These are phyloP conservation scores for Gaillardinia entomophila DNA, from an alignment of 805 yeast genomes.

Conservation along the genomic window DNA sequence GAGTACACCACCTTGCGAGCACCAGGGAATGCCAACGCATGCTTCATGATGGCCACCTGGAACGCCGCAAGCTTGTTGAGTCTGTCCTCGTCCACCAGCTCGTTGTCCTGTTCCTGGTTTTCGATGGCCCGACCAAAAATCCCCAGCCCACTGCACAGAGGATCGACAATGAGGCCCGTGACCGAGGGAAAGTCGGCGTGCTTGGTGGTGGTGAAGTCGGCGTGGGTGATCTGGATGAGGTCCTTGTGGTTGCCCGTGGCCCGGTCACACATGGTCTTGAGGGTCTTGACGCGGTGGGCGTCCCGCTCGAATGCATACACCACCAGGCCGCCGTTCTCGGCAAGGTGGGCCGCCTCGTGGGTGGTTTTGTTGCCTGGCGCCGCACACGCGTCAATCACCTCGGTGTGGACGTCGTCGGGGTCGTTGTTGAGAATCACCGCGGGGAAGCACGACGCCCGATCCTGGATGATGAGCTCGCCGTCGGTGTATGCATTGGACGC, in stretches of 20 bases:
- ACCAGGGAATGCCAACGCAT: conserved; percentile 76
- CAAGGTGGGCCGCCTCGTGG: conserved; percentile 69
- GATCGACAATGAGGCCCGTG: conserved; percentile 85
- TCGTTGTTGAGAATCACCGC: conserved; percentile 62
- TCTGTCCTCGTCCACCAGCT: conserved; percentile 48
- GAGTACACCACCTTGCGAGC: conserved; percentile 83
- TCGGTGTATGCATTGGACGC: conserved; percentile 59
- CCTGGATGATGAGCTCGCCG: conserved; percentile 88
- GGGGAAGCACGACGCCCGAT: conserved; percentile 95
- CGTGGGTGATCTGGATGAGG: conserved; percentile 45
- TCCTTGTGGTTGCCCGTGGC: conserved; percentile 43
- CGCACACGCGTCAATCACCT: conserved; percentile 87
- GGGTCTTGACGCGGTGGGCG: conserved; percentile 57
- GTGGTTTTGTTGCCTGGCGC: conserved; percentile 99
- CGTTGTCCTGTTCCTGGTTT: conserved; percentile 40
- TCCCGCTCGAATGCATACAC: conserved; percentile 90
- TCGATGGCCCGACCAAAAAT: conserved; percentile 84
- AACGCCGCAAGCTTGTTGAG: conserved; percentile 73
- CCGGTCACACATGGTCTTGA: conserved; percentile 69
- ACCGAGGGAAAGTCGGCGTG: conserved; percentile 59
- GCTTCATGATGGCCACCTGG: conserved; percentile 83
- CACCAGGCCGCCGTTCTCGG: conserved; percentile 21
- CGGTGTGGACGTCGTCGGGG: conserved; percentile 48
- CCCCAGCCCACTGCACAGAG: conserved; percentile 97
- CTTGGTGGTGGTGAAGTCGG: conserved; percentile 60